Evolutionary conservation across 768 basidiomycete species (phyloP), one percentile per base, ranked within the genome.

Genomic region (Tremella mesenterica): DNA sequence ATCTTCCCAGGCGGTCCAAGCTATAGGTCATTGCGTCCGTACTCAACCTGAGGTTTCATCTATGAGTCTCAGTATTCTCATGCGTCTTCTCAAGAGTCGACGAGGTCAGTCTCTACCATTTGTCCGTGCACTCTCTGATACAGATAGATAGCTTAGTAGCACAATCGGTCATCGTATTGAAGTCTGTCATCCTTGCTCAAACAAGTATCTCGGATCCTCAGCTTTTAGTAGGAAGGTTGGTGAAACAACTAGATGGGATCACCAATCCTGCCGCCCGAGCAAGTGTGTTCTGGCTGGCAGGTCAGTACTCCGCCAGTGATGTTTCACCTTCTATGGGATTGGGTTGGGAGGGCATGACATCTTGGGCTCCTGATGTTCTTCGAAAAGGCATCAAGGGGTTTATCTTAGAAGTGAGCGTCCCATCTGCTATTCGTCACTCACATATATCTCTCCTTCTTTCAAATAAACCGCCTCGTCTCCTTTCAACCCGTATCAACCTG

Each of bases 241-340:
- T 89, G 0, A 78, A 80, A 45, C 79, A 81, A 28, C 79, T 93
- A 43, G 86, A 89, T 44, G 83, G 83, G 48, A 86, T 96, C 47
- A 79, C 76, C 6, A 87, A 91, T 61, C 77, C 83, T 1, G 80
- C 83, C 63, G 90, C 92, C 1, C 77, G 88, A 27, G 89, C 92
- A 0, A 90, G 86, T 60, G 83, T 96, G 1, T 75, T 89, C 23
- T 95, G 93, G 90, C 80, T 96, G 0, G 89, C 90, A 0, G 92
- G 93, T 0, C 89, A 95, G 70, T 88, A 88, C 67, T 81, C 85
- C 16, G 78, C 78, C 16, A 74, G 74, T 34, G 65, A 62, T 23
- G 52, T 29, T 41, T 52, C 29, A 54, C 54, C 50, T 28, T n/a
- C n/a, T 12, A 48, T 13, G 29, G 64, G 53, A 27, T 48, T 60